Percentiles rank a stretch among this genome's conserved stretches.
Conservation (phyloP, 306 rosid species). For the Leucaena leucocephala region DNA sequence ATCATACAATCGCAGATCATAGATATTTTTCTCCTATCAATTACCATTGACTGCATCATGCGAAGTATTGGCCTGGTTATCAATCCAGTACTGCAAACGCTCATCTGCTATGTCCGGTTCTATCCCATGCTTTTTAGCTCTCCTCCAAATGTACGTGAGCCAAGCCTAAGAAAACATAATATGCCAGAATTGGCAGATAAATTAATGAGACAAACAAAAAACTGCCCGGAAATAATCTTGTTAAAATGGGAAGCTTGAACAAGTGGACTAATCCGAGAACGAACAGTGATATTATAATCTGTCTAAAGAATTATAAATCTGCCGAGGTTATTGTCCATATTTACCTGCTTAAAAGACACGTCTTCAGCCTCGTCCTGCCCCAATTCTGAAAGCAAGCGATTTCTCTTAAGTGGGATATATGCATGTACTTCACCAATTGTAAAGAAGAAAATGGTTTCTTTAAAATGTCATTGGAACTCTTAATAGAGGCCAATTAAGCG, state of each 20-base stretch:
- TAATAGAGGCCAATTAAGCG: not conserved
- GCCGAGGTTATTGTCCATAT: conserved; percentile 17
- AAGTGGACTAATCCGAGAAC: conserved; percentile 9
- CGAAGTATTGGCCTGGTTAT: conserved; percentile 56
- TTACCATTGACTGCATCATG: conserved; percentile 90
- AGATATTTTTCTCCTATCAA: not conserved
- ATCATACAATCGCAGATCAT: no score
- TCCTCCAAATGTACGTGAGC: conserved; percentile 91
- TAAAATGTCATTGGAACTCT: not conserved
- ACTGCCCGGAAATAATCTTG: no score
- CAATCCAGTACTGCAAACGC: conserved; percentile 76
- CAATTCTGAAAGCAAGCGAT: conserved; percentile 60
- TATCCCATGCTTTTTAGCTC: conserved; percentile 73
- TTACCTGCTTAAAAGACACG: conserved; percentile 83
- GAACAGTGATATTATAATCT: not conserved
- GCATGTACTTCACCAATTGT: no score
- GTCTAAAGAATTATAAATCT: not conserved
- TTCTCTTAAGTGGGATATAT: conserved; percentile 24
- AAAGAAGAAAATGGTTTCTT: not conserved
- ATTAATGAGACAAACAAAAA: no score
- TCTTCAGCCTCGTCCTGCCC: conserved; percentile 79
- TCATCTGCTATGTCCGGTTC: conserved; percentile 86
- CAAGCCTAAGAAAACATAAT: conserved; percentile 65
- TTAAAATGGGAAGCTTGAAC: conserved; percentile 19
- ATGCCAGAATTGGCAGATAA: not conserved